phyloP scores from a whole-genome alignment of 805 yeast genomes.

The Jamesozyma jinghongensis region DNA sequence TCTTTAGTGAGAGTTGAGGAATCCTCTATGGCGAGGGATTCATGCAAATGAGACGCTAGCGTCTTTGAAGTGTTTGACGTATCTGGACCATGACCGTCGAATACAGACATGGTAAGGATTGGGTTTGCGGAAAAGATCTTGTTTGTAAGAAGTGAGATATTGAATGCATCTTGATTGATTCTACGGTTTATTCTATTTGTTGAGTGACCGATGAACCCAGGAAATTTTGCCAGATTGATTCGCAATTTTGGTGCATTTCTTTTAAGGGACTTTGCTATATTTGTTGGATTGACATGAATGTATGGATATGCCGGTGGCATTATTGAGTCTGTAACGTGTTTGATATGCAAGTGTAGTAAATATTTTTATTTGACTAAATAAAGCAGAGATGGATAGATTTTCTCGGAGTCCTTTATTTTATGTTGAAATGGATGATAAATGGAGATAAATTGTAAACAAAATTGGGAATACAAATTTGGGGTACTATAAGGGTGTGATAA shows the following conservation, averaged over 20 bases:
- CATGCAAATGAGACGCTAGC: conserved; percentile 45
- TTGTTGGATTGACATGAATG: conserved; percentile 1
- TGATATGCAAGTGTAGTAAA: no score
- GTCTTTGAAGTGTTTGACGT: conserved; percentile 50
- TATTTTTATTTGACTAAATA: no score
- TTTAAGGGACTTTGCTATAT: not conserved
- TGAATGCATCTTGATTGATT: conserved; percentile 74
- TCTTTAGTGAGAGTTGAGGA: conserved; percentile 22
- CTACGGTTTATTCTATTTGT: conserved; percentile 66
- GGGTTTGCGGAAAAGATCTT: conserved; percentile 14
- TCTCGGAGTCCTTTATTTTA: no score
- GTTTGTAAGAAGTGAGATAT: conserved; percentile 48
- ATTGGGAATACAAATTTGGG: no score
- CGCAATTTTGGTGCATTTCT: conserved; percentile 8
- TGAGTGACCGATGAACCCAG: conserved; percentile 57
- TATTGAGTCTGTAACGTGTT: not conserved
- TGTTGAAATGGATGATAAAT: no score
- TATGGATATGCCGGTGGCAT: conserved; percentile 2
- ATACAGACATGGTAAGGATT: conserved; percentile 64
- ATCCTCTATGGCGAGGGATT: conserved; percentile 40
- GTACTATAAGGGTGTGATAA: no score
- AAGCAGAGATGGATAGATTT: no score
- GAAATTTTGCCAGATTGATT: conserved; percentile 23
- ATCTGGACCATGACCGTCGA: conserved; percentile 93
- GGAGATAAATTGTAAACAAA: no score